phyloP scores from a whole-genome alignment of 768 basidiomycete genomes.

The Crepidotus variabilis region DNA sequence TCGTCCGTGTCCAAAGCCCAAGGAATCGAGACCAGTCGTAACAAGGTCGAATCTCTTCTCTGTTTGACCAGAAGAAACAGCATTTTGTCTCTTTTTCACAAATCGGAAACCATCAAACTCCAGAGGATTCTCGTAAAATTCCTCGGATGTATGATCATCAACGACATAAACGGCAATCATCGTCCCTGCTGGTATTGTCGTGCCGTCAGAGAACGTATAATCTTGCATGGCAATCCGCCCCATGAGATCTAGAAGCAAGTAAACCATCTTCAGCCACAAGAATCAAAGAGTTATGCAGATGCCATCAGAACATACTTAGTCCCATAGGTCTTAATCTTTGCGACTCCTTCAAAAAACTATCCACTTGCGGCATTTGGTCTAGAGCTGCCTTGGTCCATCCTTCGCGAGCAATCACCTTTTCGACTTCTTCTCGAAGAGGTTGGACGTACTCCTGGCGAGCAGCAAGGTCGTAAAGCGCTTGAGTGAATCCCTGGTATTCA shows the following conservation, averaged over 20 bases:
- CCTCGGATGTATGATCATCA: neutral
- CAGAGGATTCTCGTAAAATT: conserved; percentile 11
- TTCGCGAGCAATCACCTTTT: conserved; percentile 18
- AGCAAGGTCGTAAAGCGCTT: conserved; percentile 15
- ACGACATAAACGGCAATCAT: conserved; percentile 26
- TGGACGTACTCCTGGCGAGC: conserved; percentile 16
- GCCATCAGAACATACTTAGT: too few species aligned
- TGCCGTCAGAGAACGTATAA: conserved; percentile 32
- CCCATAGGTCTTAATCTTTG: conserved; percentile 26
- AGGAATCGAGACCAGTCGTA: conserved; percentile 6
- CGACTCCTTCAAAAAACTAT: conserved; percentile 41
- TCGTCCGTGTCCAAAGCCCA: conserved; percentile 12
- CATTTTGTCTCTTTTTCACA: conserved; percentile 10
- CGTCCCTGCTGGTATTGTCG: conserved; percentile 26
- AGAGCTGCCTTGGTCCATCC: conserved; percentile 37
- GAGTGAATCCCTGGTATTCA: neutral
- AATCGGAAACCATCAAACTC: conserved; percentile 21
- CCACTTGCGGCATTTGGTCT: conserved; percentile 31
- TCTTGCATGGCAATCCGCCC: conserved; percentile 24
- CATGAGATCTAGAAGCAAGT: conserved; percentile 16
- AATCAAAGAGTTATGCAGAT: too few species aligned
- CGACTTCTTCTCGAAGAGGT: conserved; percentile 18
- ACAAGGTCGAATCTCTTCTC: conserved; percentile 11
- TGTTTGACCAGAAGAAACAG: neutral
- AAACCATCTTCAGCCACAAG: too few species aligned